Conservation (phyloP, 148 eudicot species). For the Persicaria maculosa region DNA sequence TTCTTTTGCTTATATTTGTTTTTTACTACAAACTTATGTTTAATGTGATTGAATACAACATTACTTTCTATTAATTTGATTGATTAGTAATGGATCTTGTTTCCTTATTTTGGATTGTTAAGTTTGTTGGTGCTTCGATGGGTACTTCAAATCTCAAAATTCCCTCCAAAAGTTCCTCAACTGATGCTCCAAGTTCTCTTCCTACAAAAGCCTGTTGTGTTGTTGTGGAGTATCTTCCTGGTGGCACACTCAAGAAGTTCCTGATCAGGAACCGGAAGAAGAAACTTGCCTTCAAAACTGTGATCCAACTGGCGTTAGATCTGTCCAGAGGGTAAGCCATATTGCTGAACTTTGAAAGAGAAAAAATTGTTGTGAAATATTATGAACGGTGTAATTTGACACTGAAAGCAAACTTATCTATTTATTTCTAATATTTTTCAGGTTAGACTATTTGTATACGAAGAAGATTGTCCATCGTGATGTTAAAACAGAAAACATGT, state of each 20-base stretch:
- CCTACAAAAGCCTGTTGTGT: conserved; percentile 80
- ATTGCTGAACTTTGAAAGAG: not conserved
- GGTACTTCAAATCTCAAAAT: conserved; percentile 80
- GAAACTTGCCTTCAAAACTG: conserved; percentile 70
- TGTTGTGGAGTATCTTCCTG: conserved; percentile 68
- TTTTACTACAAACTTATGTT: not conserved
- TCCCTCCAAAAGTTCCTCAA: conserved; percentile 41
- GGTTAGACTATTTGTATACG: conserved; percentile 66
- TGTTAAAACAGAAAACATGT: conserved; percentile 87
- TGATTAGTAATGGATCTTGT: not conserved
- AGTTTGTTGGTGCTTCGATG: conserved; percentile 94
- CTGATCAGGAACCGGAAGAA: conserved; percentile 48
- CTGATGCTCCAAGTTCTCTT: conserved; percentile 17
- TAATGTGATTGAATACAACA: too few species aligned
- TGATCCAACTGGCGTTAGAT: conserved; percentile 69
- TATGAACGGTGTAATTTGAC: not conserved
- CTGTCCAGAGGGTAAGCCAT: conserved; percentile 65
- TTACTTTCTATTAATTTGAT: not conserved
- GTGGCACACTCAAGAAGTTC: conserved; percentile 66
- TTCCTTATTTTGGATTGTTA: conserved; percentile 9
- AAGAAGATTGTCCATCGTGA: conserved; percentile 93
- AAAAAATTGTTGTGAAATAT: not conserved
- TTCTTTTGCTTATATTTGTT: not conserved
- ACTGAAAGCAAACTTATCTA: not conserved
- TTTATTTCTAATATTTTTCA: conserved; percentile 21